Evolutionary conservation across 2,329 filamentous ascomycete species (phyloP).

Genomic region (Aureobasidium zeae): DNA sequence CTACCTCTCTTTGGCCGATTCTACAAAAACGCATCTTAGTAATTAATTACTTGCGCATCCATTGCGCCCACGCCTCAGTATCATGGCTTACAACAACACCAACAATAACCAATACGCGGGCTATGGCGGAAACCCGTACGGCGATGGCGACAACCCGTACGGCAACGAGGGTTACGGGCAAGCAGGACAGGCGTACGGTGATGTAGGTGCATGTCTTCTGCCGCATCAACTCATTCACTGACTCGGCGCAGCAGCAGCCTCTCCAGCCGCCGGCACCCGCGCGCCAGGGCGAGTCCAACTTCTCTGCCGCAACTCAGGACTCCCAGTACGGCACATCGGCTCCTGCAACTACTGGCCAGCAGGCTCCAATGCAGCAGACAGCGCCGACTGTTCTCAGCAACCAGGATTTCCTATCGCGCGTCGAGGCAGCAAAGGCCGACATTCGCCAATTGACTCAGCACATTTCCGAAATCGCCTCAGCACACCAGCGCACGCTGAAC

Average conservation of each 20-base stretch:
- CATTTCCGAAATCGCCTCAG: constrained; percentile 56
- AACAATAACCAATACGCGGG: constrained; percentile 47
- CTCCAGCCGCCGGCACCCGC: constrained; percentile 23
- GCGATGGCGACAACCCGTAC: constrained; percentile 48
- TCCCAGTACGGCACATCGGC: constrained; percentile 23
- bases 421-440: constrained; percentile 56
- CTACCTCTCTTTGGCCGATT: too few relatives aligned
- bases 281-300: constrained; percentile 31
- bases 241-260: constrained; percentile 7
- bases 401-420: constrained; percentile 49
- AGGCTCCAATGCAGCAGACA: constrained; percentile 28
- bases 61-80: constrained; percentile 15
- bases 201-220: background rate
- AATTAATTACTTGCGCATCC: constrained; percentile 14
- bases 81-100: constrained; percentile 48
- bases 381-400: constrained; percentile 45
- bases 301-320: constrained; percentile 28
- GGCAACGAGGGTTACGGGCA: constrained; percentile 34
- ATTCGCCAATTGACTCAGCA: constrained; percentile 58
- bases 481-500: constrained; percentile 63
- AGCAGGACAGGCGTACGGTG: constrained; percentile 17
- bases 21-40: constrained; percentile 7
- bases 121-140: constrained; percentile 53
- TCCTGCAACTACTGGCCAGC: constrained; percentile 15
- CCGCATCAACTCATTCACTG: background rate